A percentile compares a stretch with the other conserved stretches of the same genome.
Conservation (phyloP, 331 rosid species). For the Pyracantha coccinea region DNA sequence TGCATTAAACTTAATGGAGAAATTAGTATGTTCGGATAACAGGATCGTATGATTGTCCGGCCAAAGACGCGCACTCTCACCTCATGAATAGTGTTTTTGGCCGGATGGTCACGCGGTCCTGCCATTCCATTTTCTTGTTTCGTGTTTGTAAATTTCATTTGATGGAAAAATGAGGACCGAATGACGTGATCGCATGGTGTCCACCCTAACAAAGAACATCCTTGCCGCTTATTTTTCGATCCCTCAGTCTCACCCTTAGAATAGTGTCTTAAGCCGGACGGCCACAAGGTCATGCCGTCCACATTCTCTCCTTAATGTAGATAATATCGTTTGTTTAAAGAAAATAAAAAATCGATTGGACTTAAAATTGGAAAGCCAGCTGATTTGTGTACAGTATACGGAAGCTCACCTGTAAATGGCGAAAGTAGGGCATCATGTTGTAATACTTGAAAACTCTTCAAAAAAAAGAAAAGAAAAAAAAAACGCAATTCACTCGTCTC, state of each 20-base stretch:
- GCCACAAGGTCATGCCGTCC: not conserved
- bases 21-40: not conserved
- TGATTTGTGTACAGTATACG: not conserved
- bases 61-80: not conserved
- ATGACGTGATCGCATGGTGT: not conserved
- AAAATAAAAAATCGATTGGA: not conserved
- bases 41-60: not conserved
- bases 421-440: not conserved
- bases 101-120: not conserved
- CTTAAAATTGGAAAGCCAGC: not conserved
- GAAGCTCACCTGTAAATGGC: not conserved
- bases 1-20: not conserved
- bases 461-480: too few relatives aligned
- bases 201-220: too few relatives aligned
- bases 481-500: too few relatives aligned
- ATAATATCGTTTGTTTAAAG: too few relatives aligned
- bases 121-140: too few relatives aligned
- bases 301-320: fast-evolving
- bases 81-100: not conserved
- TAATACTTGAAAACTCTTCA: not conserved
- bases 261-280: not conserved
- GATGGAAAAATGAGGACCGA: not conserved
- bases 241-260: too few relatives aligned
- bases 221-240: too few relatives aligned
- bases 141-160: too few relatives aligned